These are phyloP conservation scores for Pichia deserticola DNA, from an alignment of 805 yeast genomes.

Conservation along the genomic window DNA sequence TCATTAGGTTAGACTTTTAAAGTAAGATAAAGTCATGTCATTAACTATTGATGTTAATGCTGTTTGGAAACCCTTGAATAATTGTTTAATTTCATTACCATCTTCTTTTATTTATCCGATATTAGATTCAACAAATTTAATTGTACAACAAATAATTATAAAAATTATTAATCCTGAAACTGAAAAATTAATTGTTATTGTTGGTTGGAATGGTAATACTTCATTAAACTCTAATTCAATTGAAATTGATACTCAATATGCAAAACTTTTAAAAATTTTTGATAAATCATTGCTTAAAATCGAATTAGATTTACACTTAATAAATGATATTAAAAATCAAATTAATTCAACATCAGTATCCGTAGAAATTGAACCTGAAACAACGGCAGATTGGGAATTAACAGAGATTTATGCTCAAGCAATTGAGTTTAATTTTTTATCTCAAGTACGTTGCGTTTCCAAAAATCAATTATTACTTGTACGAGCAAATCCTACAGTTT, in stretches of 20 bases:
- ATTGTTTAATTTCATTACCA: slow-evolving; percentile 33
- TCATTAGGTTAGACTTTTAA: too few relatives aligned
- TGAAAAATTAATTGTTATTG: slow-evolving; percentile 12
- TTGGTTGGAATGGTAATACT: slow-evolving; percentile 29
- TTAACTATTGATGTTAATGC: slow-evolving; percentile 16
- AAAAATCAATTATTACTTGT: slow-evolving; percentile 54
- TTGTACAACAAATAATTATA: slow-evolving; percentile 34
- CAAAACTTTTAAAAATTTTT: slow-evolving; percentile 38
- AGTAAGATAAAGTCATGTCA: too few relatives aligned
- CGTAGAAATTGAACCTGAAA: slow-evolving; percentile 70
- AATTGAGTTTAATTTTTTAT: slow-evolving; percentile 65
- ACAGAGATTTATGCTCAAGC: slow-evolving; percentile 75
- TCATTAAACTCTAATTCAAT: slow-evolving; percentile 22
- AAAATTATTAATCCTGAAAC: slow-evolving; percentile 20
- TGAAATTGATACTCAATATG: slow-evolving; percentile 66
- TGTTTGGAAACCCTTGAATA: slow-evolving; percentile 18
- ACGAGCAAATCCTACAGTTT: slow-evolving; percentile 58
- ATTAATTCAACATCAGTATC: slow-evolving; percentile 35
- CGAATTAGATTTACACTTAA: slow-evolving; percentile 35
- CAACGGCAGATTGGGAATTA: slow-evolving; percentile 82
- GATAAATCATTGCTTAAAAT: slow-evolving; percentile 37
- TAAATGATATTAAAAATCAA: slow-evolving; percentile 12
- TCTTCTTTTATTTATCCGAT: slow-evolving; percentile 29
- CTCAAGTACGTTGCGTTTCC: slow-evolving; percentile 74
- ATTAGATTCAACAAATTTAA: slow-evolving; percentile 29